phyloP scores from a whole-genome alignment of 164 flowering plant genomes.

The Nelumbo lutea region DNA sequence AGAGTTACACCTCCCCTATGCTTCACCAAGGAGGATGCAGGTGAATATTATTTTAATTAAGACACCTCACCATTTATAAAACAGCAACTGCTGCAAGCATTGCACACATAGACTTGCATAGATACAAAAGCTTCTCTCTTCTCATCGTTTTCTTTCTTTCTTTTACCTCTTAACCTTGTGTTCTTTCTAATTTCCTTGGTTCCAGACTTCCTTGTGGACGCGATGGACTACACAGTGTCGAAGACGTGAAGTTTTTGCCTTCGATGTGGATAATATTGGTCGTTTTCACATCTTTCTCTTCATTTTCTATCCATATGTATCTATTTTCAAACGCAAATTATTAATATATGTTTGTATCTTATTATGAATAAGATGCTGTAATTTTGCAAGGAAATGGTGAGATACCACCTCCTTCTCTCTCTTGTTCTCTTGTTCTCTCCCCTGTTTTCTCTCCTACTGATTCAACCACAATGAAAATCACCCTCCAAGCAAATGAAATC shows the following conservation, averaged over 20 bases:
- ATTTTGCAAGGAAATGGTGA: conserved; percentile 18
- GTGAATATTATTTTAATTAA: not conserved
- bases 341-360: conserved; percentile 5
- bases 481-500: no score
- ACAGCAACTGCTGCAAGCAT: no score
- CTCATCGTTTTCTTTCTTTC: not conserved
- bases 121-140: not conserved
- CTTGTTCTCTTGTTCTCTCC: conserved; percentile 1
- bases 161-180: not conserved
- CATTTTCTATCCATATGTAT: not conserved
- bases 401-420: conserved; percentile 58
- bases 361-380: not conserved
- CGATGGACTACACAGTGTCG: conserved; percentile 63
- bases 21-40: no score
- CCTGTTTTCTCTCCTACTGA: not conserved
- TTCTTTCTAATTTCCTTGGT: not conserved
- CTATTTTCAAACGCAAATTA: not conserved
- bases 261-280: no score
- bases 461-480: no score
- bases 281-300: not conserved
- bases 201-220: conserved; percentile 78
- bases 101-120: not conserved
- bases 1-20: no score
- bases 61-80: no score
- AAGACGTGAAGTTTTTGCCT: conserved; percentile 44